Percentiles rank a stretch among this genome's conserved stretches.
phyloP scores from a whole-genome alignment of 345 rosid genomes.

The Brassica cretica region DNA sequence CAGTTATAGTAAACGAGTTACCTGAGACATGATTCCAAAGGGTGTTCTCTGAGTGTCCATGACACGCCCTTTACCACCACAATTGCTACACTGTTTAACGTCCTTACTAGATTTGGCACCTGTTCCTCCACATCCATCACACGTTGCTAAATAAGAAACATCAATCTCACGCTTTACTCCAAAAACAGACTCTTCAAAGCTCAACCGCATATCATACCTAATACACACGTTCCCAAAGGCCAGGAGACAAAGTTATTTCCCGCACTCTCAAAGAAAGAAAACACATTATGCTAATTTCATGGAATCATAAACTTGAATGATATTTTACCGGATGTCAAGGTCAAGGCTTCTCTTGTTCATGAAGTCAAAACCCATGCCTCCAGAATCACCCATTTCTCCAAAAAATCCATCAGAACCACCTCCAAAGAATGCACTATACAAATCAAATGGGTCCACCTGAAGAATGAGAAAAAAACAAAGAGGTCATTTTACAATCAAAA shows the following conservation, averaged over 20 bases:
- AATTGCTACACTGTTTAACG: conserved; percentile 59
- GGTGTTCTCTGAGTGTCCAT: conserved; percentile 79
- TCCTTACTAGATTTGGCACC: conserved; percentile 74
- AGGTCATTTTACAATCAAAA: neutral
- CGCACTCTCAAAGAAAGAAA: too few species aligned
- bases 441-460: conserved; percentile 88
- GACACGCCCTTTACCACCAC: conserved; percentile 84
- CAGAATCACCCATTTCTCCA: conserved; percentile 55
- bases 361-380: conserved; percentile 60
- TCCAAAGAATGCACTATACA: conserved; percentile 81
- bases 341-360: conserved; percentile 51
- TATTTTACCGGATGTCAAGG: conserved; percentile 69
- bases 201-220: conserved; percentile 74
- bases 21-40: conserved; percentile 90
- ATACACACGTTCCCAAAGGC: conserved; percentile 12
- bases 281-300: too few species aligned
- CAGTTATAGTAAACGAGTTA: conserved; percentile 28
- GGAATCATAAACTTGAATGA: neutral
- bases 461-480: neutral
- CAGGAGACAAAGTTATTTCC: neutral
- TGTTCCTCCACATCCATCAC: conserved; percentile 74
- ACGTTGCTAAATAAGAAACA: conserved; percentile 63
- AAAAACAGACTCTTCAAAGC: conserved; percentile 84
- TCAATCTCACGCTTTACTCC: conserved; percentile 72
- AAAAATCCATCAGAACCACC: conserved; percentile 71